Evolutionary conservation across 2,329 filamentous ascomycete species (phyloP), one percentile per base, ranked within the genome.

Genomic region (Fusarium siculi): DNA sequence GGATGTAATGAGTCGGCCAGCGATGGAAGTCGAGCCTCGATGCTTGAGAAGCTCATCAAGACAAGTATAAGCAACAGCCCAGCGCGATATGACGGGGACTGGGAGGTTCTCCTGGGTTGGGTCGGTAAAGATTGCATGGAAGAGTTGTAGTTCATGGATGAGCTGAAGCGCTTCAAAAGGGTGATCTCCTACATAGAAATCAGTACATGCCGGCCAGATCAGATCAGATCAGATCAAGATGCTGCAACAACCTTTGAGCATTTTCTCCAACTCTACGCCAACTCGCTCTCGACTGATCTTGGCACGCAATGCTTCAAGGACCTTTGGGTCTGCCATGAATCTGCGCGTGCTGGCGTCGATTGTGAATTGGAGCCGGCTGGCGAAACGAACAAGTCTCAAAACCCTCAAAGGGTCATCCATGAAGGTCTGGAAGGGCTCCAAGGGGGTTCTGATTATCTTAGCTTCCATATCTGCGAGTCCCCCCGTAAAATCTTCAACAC

Each of bases 281-380:
- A 99, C 91, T 64, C 96, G 88, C 81, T 99, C 96, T 61, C 95
- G 90, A 78, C 93, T 98, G 74, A 99, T 98, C 81, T 99, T 99
- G 36, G 92, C 82, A 55, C 88, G 90, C n/a, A 99, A 84, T 7
- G 94, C 93, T 16, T 91, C 85, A 66, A 95, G 88, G 54, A 99
- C 96, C n/a, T 88, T 87, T n/a, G 84, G 79, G 73, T 97, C 88
- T 18, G 87, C 88, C 96, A 99, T 99, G 30, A 90, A 92, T 46
- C 85, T 79, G 77, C 93, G 89, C 0, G 93, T 92, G 36, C 87
- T 85, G 0, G 85, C 80, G 70, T 97, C 93, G 72, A 99, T 97
- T 15, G 82, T 84, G 79, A 97, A 99, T 50, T 88, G 87, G 12
- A 98, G 86, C 25, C 95, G 89, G 77, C 94, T 97, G 9, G 96